These are phyloP conservation scores for Xylariomycetidae sp. DNA, from an alignment of 2,329 filamentous ascomycete genomes.

Conservation along the genomic window DNA sequence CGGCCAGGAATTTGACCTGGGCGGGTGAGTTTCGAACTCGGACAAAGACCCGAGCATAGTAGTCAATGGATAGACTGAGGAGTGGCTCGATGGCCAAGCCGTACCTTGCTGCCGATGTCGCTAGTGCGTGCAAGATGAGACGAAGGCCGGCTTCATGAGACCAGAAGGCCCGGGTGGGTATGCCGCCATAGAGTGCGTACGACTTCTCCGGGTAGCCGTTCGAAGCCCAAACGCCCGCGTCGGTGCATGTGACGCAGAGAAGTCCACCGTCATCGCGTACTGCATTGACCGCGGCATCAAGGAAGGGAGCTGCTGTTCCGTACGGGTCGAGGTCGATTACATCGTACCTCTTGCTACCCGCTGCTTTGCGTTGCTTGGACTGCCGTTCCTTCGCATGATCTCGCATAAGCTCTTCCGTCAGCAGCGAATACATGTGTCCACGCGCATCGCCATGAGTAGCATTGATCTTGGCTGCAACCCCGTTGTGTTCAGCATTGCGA, in stretches of 20 bases:
- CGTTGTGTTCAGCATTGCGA: slow-evolving; percentile 80
- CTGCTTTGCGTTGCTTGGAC: slow-evolving; percentile 30
- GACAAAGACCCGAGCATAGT: slow-evolving; percentile 87
- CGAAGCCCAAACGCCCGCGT: slow-evolving; percentile 91
- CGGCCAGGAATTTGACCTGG: slow-evolving; percentile 83
- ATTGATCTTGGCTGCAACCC: slow-evolving; percentile 62
- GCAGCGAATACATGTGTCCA: slow-evolving; percentile 78
- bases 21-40: slow-evolving; percentile 72
- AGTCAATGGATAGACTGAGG: slow-evolving; percentile 90
- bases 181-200: slow-evolving; percentile 86
- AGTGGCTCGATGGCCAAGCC: slow-evolving; percentile 86
- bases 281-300: slow-evolving; percentile 84
- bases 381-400: slow-evolving; percentile 31
- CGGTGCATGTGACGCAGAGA: slow-evolving; percentile 92
- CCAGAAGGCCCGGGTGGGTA: slow-evolving; percentile 76
- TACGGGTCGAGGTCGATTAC: slow-evolving; percentile 97
- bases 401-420: slow-evolving; percentile 48
- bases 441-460: slow-evolving; percentile 78
- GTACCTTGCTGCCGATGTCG: slow-evolving; percentile 74
- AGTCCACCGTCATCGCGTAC: slow-evolving; percentile 80
- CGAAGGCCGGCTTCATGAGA: slow-evolving; percentile 88
- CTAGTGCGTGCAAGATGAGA: slow-evolving; percentile 76
- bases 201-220: slow-evolving; percentile 92
- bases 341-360: slow-evolving; percentile 63
- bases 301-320: slow-evolving; percentile 84